These are phyloP conservation scores for Tubosaeta brunneosetosa DNA, from an alignment of 768 basidiomycete species.

Conservation along the genomic window DNA sequence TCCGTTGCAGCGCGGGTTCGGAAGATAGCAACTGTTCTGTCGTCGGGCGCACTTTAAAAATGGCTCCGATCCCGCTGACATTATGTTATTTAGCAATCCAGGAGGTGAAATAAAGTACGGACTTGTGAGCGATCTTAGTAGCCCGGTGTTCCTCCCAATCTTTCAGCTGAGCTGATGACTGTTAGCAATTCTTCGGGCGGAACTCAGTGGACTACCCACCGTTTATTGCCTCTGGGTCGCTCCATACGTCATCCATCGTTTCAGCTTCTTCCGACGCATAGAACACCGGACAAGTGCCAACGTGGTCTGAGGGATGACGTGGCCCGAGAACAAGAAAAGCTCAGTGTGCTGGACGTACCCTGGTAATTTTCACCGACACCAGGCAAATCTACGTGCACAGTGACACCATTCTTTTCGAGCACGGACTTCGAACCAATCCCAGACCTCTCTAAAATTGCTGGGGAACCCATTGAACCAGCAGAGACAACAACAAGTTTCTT, in stretches of 20 bases:
- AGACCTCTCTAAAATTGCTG: slow-evolving; percentile 52
- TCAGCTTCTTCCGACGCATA: slow-evolving; percentile 39
- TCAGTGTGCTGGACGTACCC: slow-evolving; percentile 16
- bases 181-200: background rate
- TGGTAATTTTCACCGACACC: slow-evolving; percentile 43
- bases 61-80: slow-evolving; percentile 14
- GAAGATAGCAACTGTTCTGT: slow-evolving; percentile 16
- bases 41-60: slow-evolving; percentile 23
- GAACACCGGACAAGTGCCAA: slow-evolving; percentile 27
- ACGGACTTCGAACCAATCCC: slow-evolving; percentile 35
- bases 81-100: background rate
- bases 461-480: slow-evolving; percentile 40
- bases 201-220: slow-evolving; percentile 32
- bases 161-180: slow-evolving; percentile 8
- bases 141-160: slow-evolving; percentile 35
- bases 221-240: slow-evolving; percentile 30
- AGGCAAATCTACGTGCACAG: slow-evolving; percentile 33
- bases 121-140: slow-evolving; percentile 55
- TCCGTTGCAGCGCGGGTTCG: slow-evolving; percentile 15
- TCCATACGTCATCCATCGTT: slow-evolving; percentile 45
- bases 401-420: slow-evolving; percentile 27
- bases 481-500: slow-evolving; percentile 36
- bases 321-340: background rate
- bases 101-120: slow-evolving; percentile 3
- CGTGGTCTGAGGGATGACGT: slow-evolving; percentile 24